phyloP scores from a whole-genome alignment of 2,329 filamentous ascomycete genomes.

The Leptographium wingfieldii region DNA sequence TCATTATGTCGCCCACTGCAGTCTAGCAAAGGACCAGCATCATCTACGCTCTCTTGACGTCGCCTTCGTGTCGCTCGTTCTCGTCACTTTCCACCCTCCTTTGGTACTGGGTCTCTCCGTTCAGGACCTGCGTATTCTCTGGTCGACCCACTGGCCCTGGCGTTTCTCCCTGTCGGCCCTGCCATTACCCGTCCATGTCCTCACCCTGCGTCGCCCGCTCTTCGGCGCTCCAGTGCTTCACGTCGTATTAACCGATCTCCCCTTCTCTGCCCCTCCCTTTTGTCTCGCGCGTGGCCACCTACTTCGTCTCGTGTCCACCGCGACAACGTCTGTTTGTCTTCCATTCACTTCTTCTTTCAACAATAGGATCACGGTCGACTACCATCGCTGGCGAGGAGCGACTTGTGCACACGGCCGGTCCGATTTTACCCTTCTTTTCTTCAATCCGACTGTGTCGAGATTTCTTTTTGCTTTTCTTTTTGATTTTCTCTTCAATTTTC shows the following conservation, averaged over 20 bases:
- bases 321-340: neutral
- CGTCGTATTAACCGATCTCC: neutral
- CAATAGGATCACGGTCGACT: slow-evolving; percentile 4
- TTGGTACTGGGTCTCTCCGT: neutral
- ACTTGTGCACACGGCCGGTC: slow-evolving; percentile 6
- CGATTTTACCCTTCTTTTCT: neutral
- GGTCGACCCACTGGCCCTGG: neutral
- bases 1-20: neutral
- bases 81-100: neutral
- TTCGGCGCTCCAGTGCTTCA: neutral
- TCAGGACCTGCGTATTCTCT: neutral
- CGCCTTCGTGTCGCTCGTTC: neutral
- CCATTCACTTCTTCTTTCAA: neutral
- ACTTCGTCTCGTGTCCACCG: neutral
- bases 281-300: neutral
- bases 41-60: neutral
- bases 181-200: neutral
- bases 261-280: neutral
- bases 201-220: neutral
- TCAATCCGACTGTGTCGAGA: slow-evolving; percentile 1
- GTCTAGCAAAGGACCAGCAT: neutral
- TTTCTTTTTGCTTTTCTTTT: no score
- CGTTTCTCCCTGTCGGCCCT: neutral
- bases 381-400: slow-evolving; percentile 6
- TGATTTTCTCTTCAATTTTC: neutral